A percentile compares a stretch with the other conserved stretches of the same genome.
phyloP scores from a whole-genome alignment of 345 rosid genomes.

The Linum tenue region DNA sequence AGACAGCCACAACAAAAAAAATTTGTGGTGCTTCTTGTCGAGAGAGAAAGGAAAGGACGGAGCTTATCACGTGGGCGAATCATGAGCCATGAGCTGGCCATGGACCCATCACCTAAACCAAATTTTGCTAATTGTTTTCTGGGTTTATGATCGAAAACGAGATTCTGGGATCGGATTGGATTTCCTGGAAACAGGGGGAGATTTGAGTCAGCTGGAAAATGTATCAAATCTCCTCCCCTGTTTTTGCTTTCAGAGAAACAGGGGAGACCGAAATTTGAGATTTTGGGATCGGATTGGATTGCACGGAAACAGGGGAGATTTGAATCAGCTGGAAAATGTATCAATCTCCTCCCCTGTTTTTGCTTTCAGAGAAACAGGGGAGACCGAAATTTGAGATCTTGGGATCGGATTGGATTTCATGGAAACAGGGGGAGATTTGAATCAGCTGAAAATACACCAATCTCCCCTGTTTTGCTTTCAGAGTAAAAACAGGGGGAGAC shows the following conservation, averaged over 20 bases:
- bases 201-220: background rate
- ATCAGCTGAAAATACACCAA: background rate
- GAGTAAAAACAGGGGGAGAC: background rate
- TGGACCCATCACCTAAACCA: background rate
- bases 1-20: conserved; percentile 19
- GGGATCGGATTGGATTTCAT: background rate
- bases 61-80: conserved; percentile 17
- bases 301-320: background rate
- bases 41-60: background rate
- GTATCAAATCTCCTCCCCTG: too few species aligned
- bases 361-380: background rate
- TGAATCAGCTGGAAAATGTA: background rate
- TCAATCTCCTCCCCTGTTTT: background rate
- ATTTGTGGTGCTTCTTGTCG: conserved; percentile 15
- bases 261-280: background rate
- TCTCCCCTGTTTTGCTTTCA: background rate
- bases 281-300: background rate
- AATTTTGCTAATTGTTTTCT: background rate
- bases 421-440: background rate
- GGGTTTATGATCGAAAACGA: background rate
- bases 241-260: background rate
- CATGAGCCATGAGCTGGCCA: background rate
- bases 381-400: background rate
- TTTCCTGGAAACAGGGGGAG: background rate
- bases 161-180: background rate